Conservation (phyloP, 306 rosid species). For the Cucumis melo region DNA sequence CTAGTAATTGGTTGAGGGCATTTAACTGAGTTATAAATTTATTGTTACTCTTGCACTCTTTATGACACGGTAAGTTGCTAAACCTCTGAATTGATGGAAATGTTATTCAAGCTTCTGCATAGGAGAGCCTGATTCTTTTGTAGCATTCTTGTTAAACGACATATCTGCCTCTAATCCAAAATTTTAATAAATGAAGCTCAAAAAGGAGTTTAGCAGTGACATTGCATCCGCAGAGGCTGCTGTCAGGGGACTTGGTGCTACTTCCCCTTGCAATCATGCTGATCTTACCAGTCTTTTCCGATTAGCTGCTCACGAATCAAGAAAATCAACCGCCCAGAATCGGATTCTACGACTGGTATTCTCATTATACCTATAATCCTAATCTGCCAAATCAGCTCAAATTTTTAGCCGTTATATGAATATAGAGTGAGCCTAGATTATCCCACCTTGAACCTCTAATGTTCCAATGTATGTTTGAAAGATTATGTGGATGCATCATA, state of each 20-base stretch:
- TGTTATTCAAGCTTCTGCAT: neutral
- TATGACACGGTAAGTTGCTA: neutral
- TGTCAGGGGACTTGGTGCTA: conserved; percentile 36
- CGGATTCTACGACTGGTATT: conserved; percentile 42
- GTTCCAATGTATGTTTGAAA: neutral
- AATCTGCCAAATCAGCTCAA: neutral
- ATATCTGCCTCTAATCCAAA: neutral
- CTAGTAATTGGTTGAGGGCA: neutral
- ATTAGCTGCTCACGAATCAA: conserved; percentile 74
- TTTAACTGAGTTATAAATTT: neutral
- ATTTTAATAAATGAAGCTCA: conserved; percentile 26
- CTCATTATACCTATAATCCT: neutral
- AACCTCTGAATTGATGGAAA: neutral
- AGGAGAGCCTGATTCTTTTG: neutral
- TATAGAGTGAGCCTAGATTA: neutral
- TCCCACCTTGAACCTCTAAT: neutral
- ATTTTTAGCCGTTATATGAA: neutral
- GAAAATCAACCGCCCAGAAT: conserved; percentile 50
- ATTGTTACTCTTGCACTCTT: neutral
- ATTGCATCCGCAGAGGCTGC: conserved; percentile 53
- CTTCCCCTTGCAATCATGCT: conserved; percentile 42
- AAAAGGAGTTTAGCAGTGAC: conserved; percentile 72
- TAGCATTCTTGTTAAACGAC: neutral
- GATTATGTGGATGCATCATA: neutral
- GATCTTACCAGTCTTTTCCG: conserved; percentile 75